Evolutionary conservation across 495 filamentous ascomycete genomes (phyloP).

Genomic region (Pyrenula aspistea): DNA sequence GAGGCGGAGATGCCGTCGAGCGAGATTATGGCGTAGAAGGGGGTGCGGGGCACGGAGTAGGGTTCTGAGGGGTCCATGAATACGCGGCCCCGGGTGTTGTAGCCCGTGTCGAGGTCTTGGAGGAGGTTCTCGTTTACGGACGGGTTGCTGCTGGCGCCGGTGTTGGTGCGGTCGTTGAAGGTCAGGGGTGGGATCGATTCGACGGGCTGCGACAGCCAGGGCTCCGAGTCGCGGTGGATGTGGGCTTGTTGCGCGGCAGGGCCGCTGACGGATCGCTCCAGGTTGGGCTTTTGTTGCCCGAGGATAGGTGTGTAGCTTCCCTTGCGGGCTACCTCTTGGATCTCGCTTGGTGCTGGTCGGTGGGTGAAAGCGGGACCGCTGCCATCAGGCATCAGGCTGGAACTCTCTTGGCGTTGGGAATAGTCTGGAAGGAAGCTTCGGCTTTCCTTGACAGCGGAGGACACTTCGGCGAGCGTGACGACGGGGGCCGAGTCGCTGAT

Average conservation of each 20-base stretch:
- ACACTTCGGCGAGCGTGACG: neutral
- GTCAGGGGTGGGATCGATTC: neutral
- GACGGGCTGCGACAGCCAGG: neutral
- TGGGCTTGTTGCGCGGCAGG: neutral
- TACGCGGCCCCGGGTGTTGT: constrained; percentile 5
- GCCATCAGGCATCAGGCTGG: neutral
- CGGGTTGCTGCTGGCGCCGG: neutral
- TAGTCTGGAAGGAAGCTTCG: neutral
- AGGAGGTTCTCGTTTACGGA: constrained; percentile 2
- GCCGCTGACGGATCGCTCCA: neutral
- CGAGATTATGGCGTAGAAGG: constrained; percentile 11
- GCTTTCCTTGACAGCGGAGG: neutral
- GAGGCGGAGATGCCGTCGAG: constrained; percentile 4
- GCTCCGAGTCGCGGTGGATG: neutral
- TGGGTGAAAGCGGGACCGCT: neutral
- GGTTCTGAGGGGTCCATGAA: constrained; percentile 1
- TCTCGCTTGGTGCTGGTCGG: neutral
- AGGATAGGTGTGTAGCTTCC: neutral
- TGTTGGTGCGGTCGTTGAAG: neutral
- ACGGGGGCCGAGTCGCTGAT: constrained; percentile 2
- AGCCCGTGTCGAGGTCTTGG: constrained; percentile 5
- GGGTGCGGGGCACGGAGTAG: constrained; percentile 3
- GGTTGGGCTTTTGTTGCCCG: neutral
- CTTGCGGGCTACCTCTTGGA: neutral
- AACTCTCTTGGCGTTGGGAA: neutral